A percentile compares a stretch with the other conserved stretches of the same genome.
Evolutionary conservation across 352 stramenopile genomes (phyloP).

Genomic region (Peronospora belbahrii): DNA sequence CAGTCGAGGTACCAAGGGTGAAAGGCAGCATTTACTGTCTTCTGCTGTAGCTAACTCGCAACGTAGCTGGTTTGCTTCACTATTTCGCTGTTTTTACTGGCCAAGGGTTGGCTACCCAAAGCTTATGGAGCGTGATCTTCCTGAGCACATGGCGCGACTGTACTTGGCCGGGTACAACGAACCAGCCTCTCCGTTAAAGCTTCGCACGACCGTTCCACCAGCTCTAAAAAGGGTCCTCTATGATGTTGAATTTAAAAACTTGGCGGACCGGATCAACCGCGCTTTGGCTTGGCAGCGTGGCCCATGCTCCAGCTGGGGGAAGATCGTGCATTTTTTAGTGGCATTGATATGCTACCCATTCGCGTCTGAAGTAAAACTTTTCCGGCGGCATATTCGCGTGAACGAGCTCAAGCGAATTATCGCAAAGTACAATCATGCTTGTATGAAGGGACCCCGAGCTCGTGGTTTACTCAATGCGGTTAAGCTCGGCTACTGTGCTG

Average conservation of each 20-base stretch:
- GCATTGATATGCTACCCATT: slow-evolving; percentile 65
- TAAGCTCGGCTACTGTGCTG: slow-evolving; percentile 67
- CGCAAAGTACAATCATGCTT: slow-evolving; percentile 72
- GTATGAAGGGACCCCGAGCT: slow-evolving; percentile 68
- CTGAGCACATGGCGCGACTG: slow-evolving; percentile 71
- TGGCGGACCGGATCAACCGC: slow-evolving; percentile 62
- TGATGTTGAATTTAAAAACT: slow-evolving; percentile 49
- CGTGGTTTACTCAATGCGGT: slow-evolving; percentile 64
- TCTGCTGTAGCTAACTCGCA: slow-evolving; percentile 50
- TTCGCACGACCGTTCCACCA: slow-evolving; percentile 49
- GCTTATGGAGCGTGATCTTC: slow-evolving; percentile 68
- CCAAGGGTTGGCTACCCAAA: slow-evolving; percentile 69
- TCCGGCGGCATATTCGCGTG: slow-evolving; percentile 62
- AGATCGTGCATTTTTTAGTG: slow-evolving; percentile 53
- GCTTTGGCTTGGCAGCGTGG: slow-evolving; percentile 45
- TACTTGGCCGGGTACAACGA: slow-evolving; percentile 69
- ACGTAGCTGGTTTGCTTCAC: slow-evolving; percentile 41
- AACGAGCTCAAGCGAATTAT: slow-evolving; percentile 74
- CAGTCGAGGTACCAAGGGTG: slow-evolving; percentile 35
- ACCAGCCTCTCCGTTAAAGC: slow-evolving; percentile 43
- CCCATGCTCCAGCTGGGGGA: slow-evolving; percentile 43
- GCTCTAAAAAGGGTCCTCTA: slow-evolving; percentile 61
- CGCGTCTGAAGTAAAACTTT: slow-evolving; percentile 52
- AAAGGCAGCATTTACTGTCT: slow-evolving; percentile 59
- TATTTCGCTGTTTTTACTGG: slow-evolving; percentile 68